Percentiles rank a stretch among this genome's conserved stretches.
These are phyloP conservation scores for Pseudocercospora cruenta DNA, from an alignment of 2,329 filamentous ascomycete genomes.

Conservation along the genomic window DNA sequence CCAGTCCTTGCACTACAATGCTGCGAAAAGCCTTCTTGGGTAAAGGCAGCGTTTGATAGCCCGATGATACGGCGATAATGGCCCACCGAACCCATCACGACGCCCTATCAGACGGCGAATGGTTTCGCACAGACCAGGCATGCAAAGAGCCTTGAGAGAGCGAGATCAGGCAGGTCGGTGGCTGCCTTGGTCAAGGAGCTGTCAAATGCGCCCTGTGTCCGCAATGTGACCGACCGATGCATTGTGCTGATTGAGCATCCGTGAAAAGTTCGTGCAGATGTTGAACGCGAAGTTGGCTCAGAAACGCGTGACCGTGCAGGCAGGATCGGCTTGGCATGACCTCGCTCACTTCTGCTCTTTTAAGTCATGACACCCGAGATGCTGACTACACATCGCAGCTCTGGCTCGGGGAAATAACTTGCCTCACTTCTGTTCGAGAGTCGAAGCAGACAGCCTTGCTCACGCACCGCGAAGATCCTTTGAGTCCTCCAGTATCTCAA, in stretches of 20 bases:
- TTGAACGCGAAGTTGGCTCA: neutral
- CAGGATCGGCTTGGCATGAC: no score
- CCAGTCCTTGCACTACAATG: neutral
- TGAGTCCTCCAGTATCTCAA: neutral
- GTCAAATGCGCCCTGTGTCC: neutral
- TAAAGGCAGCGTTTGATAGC: neutral
- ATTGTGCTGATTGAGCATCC: neutral
- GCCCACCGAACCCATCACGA: neutral
- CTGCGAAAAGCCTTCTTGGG: slow-evolving; percentile 3
- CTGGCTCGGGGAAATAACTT: no score
- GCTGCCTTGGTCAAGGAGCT: neutral
- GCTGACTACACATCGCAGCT: no score
- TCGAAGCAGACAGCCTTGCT: no score
- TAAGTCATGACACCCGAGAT: no score
- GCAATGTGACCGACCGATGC: neutral
- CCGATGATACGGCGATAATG: slow-evolving; percentile 5
- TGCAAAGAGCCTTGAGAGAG: neutral
- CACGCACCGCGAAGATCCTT: no score
- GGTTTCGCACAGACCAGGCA: neutral
- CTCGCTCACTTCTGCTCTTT: no score
- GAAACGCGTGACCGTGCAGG: neutral
- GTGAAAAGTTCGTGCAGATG: neutral
- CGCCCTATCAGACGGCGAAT: neutral
- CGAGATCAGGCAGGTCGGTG: neutral
- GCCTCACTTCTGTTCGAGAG: no score